phyloP scores from a whole-genome alignment of 2,329 filamentous ascomycete species.

The Penicillium sp. region DNA sequence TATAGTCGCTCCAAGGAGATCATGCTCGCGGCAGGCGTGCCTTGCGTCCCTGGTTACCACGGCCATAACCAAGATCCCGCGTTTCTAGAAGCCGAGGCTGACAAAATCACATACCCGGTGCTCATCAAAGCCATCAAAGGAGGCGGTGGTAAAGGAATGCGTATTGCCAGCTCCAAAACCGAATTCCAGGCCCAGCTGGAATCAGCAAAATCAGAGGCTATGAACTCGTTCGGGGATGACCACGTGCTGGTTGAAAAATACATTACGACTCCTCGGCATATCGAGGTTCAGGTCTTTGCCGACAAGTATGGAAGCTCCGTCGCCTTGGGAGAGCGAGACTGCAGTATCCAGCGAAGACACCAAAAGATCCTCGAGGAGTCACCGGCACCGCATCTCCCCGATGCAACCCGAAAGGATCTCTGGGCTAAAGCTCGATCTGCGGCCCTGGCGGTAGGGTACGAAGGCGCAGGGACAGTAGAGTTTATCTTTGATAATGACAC shows the following conservation, averaged over 20 bases:
- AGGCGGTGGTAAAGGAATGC: slow-evolving; percentile 65
- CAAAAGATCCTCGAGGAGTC: slow-evolving; percentile 65
- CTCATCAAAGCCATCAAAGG: slow-evolving; percentile 64
- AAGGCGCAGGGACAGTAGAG: slow-evolving; percentile 63
- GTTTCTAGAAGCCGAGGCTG: slow-evolving; percentile 64
- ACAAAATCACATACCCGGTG: slow-evolving; percentile 63
- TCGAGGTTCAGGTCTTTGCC: slow-evolving; percentile 64
- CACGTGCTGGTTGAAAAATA: slow-evolving; percentile 66
- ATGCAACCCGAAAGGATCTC: slow-evolving; percentile 57
- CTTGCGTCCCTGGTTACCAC: slow-evolving; percentile 94
- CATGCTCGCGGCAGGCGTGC: slow-evolving; percentile 91
- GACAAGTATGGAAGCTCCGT: slow-evolving; percentile 62
- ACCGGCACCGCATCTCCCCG: slow-evolving; percentile 58
- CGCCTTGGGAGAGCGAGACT: slow-evolving; percentile 61
- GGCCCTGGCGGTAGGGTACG: slow-evolving; percentile 60
- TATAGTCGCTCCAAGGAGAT: slow-evolving; percentile 78
- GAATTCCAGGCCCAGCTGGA: slow-evolving; percentile 59
- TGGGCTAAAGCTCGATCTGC: slow-evolving; percentile 63
- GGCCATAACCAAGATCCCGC: slow-evolving; percentile 70
- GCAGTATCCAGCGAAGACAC: slow-evolving; percentile 61
- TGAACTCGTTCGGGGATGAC: slow-evolving; percentile 62
- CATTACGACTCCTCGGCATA: slow-evolving; percentile 62
- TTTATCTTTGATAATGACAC: slow-evolving; percentile 67
- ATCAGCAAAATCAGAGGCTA: slow-evolving; percentile 61
- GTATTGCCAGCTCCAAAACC: slow-evolving; percentile 54